Evolutionary conservation across 31 red algal genomes (phyloP), one percentile per base, ranked within the genome.

Genomic region (Asparagopsis taxiformis): DNA sequence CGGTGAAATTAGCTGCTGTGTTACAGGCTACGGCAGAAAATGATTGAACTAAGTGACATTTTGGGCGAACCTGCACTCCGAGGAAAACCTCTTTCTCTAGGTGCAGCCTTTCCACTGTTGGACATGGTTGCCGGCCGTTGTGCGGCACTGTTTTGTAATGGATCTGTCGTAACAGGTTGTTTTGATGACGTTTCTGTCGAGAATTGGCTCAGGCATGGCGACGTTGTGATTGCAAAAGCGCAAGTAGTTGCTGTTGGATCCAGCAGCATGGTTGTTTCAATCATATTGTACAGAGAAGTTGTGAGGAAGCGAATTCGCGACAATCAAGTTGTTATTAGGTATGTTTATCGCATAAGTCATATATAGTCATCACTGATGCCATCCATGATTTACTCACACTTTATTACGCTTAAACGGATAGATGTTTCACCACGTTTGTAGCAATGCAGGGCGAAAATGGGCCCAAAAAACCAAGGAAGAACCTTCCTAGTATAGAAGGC

Each of bases 131-230:
- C 31, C 3, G 63, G 63, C 3, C 46, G 63, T 21, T 67, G 63
- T 24, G 46, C 63, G 1, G 63, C 63, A 3, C 39, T 67, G 11
- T 67, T 38, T 67, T 67, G 41, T 2, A 44, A 44, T 10, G 63
- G 63, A 20, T 24, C 63, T 48, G 63, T 67, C 15, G 63, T 67
- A 20, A 67, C 63, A 4, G 63, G 63, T 7, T 67, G 63, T 36
- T 67, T 67, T 4, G 63, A 67, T 11, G n/a, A 67, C 20, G 13
- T 67, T 2, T 30, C n/a, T 2, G 2, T 67, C 13, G 30, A 67
- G 41, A 25, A 19, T 16, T 44, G 41, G 46, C 34, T 67, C 38
- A 46, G 31, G 31, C 63, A 67, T 24, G 63, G 63, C 16, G 15
- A 67, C 15, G 15, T 67, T 24, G 63, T 67, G n/a, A 44, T 44